These are phyloP conservation scores for Vigna radiata DNA, from an alignment of 306 rosid genomes.

Conservation along the genomic window DNA sequence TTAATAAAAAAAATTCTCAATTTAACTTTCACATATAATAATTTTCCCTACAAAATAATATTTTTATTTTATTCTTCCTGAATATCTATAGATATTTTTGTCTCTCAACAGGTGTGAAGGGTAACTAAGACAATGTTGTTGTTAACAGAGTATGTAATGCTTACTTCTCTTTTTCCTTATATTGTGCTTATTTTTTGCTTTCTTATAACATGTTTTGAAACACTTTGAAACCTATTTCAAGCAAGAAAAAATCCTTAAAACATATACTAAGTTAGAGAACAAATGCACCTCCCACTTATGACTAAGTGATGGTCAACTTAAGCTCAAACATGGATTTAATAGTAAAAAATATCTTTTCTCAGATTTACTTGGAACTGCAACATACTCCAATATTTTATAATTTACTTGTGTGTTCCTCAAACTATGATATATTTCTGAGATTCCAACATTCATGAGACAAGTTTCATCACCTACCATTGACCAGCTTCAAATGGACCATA, in stretches of 20 bases:
- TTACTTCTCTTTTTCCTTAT: background rate
- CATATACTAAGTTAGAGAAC: background rate
- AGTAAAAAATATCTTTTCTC: background rate
- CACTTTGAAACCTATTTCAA: background rate
- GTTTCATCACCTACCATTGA: slow-evolving; percentile 5
- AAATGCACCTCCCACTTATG: background rate
- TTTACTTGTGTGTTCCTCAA: slow-evolving; percentile 27
- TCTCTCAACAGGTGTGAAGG: background rate
- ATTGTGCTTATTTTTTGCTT: background rate
- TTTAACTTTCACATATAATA: too few species aligned
- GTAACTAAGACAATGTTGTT: background rate
- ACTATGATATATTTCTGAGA: slow-evolving; percentile 20
- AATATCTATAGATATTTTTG: too few species aligned
- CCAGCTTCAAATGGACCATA: background rate
- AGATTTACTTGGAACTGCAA: slow-evolving; percentile 14
- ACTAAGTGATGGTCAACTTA: background rate
- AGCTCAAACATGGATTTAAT: background rate
- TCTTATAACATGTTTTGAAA: background rate
- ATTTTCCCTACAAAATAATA: too few species aligned
- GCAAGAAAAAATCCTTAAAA: background rate
- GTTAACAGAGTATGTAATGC: background rate
- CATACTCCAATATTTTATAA: background rate
- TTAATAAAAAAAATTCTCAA: too few species aligned
- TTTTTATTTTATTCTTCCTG: too few species aligned
- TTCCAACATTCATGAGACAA: slow-evolving; percentile 2